Base-by-base conservation (phyloP, 306 rosid species). In the Datisca glomerata region DNA sequence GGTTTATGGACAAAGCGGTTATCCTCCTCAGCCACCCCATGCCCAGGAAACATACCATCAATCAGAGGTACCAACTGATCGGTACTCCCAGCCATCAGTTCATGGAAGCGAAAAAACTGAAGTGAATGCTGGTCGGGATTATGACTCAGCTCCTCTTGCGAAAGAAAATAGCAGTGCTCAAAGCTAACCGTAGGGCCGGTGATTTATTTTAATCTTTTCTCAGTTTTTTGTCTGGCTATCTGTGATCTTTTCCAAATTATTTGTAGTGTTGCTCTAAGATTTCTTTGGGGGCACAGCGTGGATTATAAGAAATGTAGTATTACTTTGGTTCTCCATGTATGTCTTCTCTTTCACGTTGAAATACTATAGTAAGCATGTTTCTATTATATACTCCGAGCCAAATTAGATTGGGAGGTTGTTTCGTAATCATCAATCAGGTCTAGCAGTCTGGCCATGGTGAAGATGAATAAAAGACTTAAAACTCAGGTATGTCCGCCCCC, bases 1-100 rank as follows among this genome's bases (percentile, higher is more conserved):
- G 2, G 64, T 42, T 18, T 59, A 70, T 41, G 72, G 51, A 35
- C 65, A 65, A 23, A 44, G 46, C 37, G 71, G 51, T 35, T 45
- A 70, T 57, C 44, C 55, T 58, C 39, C 12, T 21, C 66, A 60
- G 39, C 53, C 67, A 39, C 59, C 49, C 16, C 37, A 60, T 40
- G 43, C 36, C 16, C 59, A 60, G 32, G 56, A n/a, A 25, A 43
- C 55, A 20, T 51, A 46, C 18, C 53, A 45, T 3, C 61, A 70
- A 19, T 32, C 50, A n/a, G 43, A 43, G 50, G 51, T 16, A 29
- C 55, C 42, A 18, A 25, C 45, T n/a, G 47, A 66, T 36, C 63
- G 64, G 10, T 41, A 19, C 33, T 56, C 44, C 11, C 47, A 47
- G 27, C 49, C 51, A 11, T 21, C 57, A 9, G 45, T 16, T 28